phyloP scores from a whole-genome alignment of 805 yeast species.

The Saccharomycopsis schoenii region DNA sequence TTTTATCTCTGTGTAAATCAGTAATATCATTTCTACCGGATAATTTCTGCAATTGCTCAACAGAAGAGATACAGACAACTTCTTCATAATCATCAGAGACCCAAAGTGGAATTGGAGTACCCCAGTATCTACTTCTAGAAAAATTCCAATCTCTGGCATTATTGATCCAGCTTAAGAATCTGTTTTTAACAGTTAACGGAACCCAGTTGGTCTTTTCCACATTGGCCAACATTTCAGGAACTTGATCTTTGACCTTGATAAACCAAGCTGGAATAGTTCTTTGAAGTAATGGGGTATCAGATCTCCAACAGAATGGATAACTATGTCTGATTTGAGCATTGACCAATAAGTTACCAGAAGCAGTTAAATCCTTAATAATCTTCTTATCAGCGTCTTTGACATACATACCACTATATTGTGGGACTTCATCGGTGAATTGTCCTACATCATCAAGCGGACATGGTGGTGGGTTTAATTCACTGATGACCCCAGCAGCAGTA shows the following conservation, averaged over 20 bases:
- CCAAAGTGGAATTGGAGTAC: slow-evolving; percentile 99
- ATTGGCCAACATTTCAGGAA: slow-evolving; percentile 82
- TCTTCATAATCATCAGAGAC: slow-evolving; percentile 89
- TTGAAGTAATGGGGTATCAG: slow-evolving; percentile 94
- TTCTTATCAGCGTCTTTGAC: slow-evolving; percentile 94
- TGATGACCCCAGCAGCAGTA: slow-evolving; percentile 62
- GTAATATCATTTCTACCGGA: slow-evolving; percentile 75
- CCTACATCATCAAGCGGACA: slow-evolving; percentile 95
- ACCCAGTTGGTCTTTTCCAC: slow-evolving; percentile 92
- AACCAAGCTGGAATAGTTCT: slow-evolving; percentile 99
- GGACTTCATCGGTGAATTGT: slow-evolving; percentile 63
- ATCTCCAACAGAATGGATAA: slow-evolving; percentile 99
- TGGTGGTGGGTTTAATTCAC: slow-evolving; percentile 65
- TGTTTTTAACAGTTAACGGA: slow-evolving; percentile 78
- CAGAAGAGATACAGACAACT: slow-evolving; percentile 85
- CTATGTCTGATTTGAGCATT: slow-evolving; percentile 86
- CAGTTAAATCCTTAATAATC: slow-evolving; percentile 78
- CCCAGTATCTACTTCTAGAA: slow-evolving; percentile 99
- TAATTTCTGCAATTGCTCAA: slow-evolving; percentile 74
- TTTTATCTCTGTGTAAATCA: slow-evolving; percentile 88
- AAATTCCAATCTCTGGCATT: slow-evolving; percentile 99
- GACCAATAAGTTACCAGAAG: slow-evolving; percentile 61
- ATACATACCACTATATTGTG: slow-evolving; percentile 69
- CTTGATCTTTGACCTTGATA: slow-evolving; percentile 75
- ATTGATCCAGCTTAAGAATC: slow-evolving; percentile 96